Conservation (phyloP, 306 rosid species). For the Vicia faba region DNA sequence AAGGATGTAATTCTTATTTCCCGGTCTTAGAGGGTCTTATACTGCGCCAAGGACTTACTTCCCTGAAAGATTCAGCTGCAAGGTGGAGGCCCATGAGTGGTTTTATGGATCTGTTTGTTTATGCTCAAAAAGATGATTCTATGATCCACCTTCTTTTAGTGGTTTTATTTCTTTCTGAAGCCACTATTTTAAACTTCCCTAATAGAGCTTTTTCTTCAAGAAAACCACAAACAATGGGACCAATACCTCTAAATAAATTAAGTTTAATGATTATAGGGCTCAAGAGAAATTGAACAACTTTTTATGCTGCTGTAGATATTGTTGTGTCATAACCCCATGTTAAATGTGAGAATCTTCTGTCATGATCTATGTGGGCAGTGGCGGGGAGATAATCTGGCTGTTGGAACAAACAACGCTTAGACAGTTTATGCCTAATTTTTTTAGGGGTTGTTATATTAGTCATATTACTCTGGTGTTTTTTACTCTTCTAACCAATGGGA, state of each 20-base stretch:
- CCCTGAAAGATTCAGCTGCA: background rate
- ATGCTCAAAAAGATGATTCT: slow-evolving; percentile 7
- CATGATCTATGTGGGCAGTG: slow-evolving; percentile 1
- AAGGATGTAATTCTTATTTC: slow-evolving; percentile 10
- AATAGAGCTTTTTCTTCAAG: background rate
- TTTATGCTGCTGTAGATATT: slow-evolving; percentile 6
- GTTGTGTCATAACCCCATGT: background rate
- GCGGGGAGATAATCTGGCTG: slow-evolving; percentile 1
- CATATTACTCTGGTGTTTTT: background rate
- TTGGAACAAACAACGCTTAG: background rate
- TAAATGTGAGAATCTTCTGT: slow-evolving; percentile 25
- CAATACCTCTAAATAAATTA: slow-evolving; percentile 13
- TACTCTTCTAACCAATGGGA: background rate
- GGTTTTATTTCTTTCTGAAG: background rate
- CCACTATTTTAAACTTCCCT: background rate
- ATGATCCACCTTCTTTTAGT: background rate
- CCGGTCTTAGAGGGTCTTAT: background rate
- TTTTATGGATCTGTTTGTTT: background rate
- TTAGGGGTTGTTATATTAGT: slow-evolving; percentile 9
- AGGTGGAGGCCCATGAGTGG: background rate
- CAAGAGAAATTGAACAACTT: background rate
- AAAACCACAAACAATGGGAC: slow-evolving; percentile 8
- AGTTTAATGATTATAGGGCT: background rate
- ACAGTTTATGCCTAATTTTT: background rate
- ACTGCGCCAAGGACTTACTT: slow-evolving; percentile 1